A percentile compares a stretch with the other conserved stretches of the same genome.
Evolutionary conservation across 805 yeast genomes (phyloP).

Genomic region (Candida pini): DNA sequence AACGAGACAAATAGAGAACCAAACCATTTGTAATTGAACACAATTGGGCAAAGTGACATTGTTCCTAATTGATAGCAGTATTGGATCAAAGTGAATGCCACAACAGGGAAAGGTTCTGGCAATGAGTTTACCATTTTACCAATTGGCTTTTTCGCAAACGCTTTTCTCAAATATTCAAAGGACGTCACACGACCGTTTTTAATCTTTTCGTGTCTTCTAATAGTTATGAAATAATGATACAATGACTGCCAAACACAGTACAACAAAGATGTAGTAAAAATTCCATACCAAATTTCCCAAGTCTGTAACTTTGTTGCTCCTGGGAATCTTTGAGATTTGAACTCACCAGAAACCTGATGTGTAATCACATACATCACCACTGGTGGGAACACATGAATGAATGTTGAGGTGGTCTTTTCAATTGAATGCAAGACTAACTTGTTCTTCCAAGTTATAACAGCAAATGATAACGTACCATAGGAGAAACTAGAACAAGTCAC

Average conservation of each 20-base stretch:
- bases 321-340: constrained; percentile 57
- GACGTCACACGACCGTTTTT: constrained; percentile 83
- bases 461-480: constrained; percentile 86
- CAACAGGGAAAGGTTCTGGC: constrained; percentile 81
- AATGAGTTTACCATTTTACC: constrained; percentile 77
- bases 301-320: constrained; percentile 66
- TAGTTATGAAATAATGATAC: constrained; percentile 89
- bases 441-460: constrained; percentile 93
- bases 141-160: constrained; percentile 56
- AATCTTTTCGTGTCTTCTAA: constrained; percentile 71
- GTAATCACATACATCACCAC: constrained; percentile 79
- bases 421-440: constrained; percentile 86
- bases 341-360: constrained; percentile 58
- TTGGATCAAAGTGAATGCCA: constrained; percentile 82
- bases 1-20: constrained; percentile 62
- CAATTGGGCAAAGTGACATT: constrained; percentile 86
- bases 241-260: constrained; percentile 86
- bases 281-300: constrained; percentile 69
- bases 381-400: constrained; percentile 90
- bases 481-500: constrained; percentile 81
- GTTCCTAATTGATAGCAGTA: constrained; percentile 81
- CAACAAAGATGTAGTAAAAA: constrained; percentile 72
- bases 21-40: constrained; percentile 65
- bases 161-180: constrained; percentile 73
- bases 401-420: constrained; percentile 87